phyloP scores from a whole-genome alignment of 2,329 filamentous ascomycete species.

The Pseudogymnoascus sp. region DNA sequence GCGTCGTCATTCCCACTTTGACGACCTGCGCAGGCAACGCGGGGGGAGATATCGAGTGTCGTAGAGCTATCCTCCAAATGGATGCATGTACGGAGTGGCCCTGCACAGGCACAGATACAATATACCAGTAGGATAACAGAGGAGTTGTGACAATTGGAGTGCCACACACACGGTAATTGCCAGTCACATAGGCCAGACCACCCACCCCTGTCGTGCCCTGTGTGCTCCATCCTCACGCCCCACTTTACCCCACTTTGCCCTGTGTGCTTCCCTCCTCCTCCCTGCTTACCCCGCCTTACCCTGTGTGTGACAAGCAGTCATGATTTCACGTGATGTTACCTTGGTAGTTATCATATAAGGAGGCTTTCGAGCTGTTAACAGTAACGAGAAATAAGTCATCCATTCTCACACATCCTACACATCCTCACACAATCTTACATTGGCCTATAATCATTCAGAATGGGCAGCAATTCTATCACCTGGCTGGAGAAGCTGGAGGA shows the following conservation, averaged over 20 bases:
- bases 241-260: conserved; percentile 13
- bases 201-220: neutral
- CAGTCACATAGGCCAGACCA: neutral
- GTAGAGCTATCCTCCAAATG: neutral
- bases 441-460: neutral
- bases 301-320: neutral
- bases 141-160: neutral
- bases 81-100: neutral
- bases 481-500: conserved; percentile 40
- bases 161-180: neutral
- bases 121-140: neutral
- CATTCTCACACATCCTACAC: neutral
- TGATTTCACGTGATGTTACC: neutral
- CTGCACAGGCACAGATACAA: neutral
- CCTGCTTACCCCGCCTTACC: neutral
- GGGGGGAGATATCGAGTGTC: neutral
- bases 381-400: neutral
- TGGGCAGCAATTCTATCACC: conserved; percentile 25
- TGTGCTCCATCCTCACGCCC: neutral
- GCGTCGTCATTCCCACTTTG: neutral
- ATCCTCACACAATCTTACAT: neutral
- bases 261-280: conserved; percentile 8
- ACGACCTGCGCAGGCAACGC: neutral
- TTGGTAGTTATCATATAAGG: neutral
- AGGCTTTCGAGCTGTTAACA: neutral